Conservation (phyloP, 1,139 yeast species). For the Zhuliangozyma blackwelliae region DNA sequence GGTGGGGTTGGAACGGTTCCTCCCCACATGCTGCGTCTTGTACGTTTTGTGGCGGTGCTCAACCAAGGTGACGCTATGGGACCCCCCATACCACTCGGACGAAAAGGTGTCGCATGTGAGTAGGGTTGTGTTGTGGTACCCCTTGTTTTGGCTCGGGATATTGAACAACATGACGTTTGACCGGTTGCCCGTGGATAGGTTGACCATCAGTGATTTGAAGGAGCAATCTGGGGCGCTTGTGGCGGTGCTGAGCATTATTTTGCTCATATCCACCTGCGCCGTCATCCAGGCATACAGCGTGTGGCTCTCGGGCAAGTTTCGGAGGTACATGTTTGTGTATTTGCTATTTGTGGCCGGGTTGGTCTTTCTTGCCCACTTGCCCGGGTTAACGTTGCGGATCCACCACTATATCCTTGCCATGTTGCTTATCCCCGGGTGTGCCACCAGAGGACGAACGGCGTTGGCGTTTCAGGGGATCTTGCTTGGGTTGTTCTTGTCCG, state of each 20-base stretch:
- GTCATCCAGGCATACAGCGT: slow-evolving; percentile 71
- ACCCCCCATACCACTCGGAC: slow-evolving; percentile 17
- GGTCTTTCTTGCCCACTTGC: slow-evolving; percentile 46
- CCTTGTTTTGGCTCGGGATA: slow-evolving; percentile 80
- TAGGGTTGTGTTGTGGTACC: slow-evolving; percentile 66
- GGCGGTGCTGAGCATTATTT: slow-evolving; percentile 53
- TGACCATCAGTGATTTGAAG: slow-evolving; percentile 65
- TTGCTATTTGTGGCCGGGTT: slow-evolving; percentile 43
- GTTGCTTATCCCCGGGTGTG: slow-evolving; percentile 79
- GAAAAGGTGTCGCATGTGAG: slow-evolving; percentile 40
- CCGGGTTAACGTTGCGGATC: slow-evolving; percentile 71
- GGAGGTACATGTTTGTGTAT: slow-evolving; percentile 53
- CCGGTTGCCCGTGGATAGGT: slow-evolving; percentile 79
- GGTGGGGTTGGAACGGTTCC: slow-evolving; percentile 64
- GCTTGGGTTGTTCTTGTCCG: slow-evolving; percentile 76
- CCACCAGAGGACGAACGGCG: slow-evolving; percentile 70
- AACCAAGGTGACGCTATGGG: slow-evolving; percentile 32
- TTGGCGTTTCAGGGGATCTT: slow-evolving; percentile 77
- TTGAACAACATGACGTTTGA: slow-evolving; percentile 87
- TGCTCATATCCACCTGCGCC: slow-evolving; percentile 49
- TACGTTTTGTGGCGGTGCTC: slow-evolving; percentile 69
- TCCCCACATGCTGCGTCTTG: slow-evolving; percentile 71
- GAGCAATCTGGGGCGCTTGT: slow-evolving; percentile 73
- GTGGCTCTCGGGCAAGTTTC: slow-evolving; percentile 77
- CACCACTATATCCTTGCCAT: slow-evolving; percentile 89